Base-by-base conservation (phyloP, 164 flowering plant species). In the Annona squamosa region DNA sequence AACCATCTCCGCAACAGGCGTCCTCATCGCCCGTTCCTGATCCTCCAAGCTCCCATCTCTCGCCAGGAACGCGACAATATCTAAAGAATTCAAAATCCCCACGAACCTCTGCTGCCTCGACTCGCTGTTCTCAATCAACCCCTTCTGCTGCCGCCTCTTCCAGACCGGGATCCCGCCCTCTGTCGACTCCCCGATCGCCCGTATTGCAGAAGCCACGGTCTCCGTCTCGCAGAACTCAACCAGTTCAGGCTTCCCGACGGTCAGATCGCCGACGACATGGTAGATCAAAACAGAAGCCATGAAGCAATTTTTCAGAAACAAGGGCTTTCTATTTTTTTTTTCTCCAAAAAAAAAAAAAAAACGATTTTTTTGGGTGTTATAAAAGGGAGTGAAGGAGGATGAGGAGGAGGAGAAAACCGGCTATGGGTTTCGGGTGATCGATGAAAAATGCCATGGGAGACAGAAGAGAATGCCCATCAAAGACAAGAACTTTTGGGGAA, bases 221-320 rank as follows among this genome's bases (percentile, higher is more conserved):
- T 93, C 98, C 5, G 87, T 83, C 79, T 91, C 98, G 16, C 9
- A 61, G 71, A 95, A 93, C 76, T 95, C 99, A 41, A 84, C 87
- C 79, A 95, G 72, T 80, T 88, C 94, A 3, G 97, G 98, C 81
- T 95, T 93, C 73, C 97, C 99, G 67, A 93, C 98, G 56, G 99
- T 95, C 81, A 95, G 89, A 87, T 95, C 98, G 4, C 98, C 99
- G 46, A 93, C 93, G 63, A 93, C 98, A 71, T 93, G 98, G 75
- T 91, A 87, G 63, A 95, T 67, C 73, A 95, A 91, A 80, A 95
- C 96, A 42, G 99, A 87, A 3, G 99, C 94, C 99, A 92, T 92
- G 47, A 69, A 67, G 26, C 45, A 12, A 57, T 46, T 57, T 62
- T 43, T 9, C 4, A 6, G 37, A 2, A 6, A 52, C 13, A 52